Evolutionary conservation across 345 rosid species (phyloP), one percentile per base, ranked within the genome.

Genomic region (Acer campestre): DNA sequence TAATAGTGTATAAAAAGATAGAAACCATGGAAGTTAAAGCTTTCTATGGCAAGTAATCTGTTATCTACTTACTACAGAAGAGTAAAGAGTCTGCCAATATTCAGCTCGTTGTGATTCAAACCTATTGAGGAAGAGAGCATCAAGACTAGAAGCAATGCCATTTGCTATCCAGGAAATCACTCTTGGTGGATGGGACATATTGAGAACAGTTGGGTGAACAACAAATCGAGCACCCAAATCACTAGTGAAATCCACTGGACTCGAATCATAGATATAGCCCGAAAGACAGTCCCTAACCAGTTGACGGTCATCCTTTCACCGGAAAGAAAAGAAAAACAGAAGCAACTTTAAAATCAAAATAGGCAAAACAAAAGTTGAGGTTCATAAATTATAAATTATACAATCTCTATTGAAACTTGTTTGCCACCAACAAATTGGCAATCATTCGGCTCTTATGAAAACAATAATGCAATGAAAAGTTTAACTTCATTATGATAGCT

Each of bases 51-150:
- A 62, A 25, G 31, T 14, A 27, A 51, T 64, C 55, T 46, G 14
- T 35, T 70, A 61, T 77, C 53, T 59, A 85, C 95, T 92, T 88
- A 95, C 99, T 58, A 91, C 83, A 66, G 99, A 88, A 49, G 97
- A 89, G 85, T 95, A 93, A 31, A 95, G 85, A 70, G 97, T 93
- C 88, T 90, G 98, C 99, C 99, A 95, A 78, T 80, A 95, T 80
- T 91, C 93, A 40, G 96, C 95, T 75, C 98, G 92, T 62, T 93
- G 93, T 35, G 98, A 86, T 82, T 93, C 99, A 85, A 95, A 93
- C 85, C 91, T 85, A 84, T 72, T 85, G 76, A 93, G 90, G 84
- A 95, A 95, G 83, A 95, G 87, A 80, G 88, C 84, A 86, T 95
- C 98, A 51, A 95, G 94, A 77, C 92, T 88, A 68, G 85, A 82